Conservation (phyloP, 139 green algal genomes). For the Chlorella sp. region DNA sequence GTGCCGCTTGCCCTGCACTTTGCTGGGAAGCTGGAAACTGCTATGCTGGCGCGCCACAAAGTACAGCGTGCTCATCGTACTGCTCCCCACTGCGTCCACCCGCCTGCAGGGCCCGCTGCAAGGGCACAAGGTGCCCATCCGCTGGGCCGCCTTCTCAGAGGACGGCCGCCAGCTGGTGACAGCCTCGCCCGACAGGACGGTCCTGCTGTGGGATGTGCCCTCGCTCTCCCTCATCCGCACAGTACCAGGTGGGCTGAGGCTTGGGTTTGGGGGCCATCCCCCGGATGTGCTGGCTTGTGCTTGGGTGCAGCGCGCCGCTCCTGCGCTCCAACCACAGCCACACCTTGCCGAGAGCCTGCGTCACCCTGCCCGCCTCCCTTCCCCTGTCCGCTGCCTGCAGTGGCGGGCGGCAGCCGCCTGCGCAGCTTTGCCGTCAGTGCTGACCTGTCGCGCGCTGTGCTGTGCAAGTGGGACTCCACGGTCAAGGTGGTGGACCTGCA, state of each 20-base stretch:
- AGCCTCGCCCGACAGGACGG: slow-evolving; percentile 46
- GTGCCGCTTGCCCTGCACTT: too few species aligned
- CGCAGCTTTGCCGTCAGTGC: slow-evolving; percentile 64
- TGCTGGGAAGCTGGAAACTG: too few species aligned
- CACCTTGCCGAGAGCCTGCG: too few species aligned
- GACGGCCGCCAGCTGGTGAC: slow-evolving; percentile 59
- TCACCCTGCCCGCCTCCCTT: too few species aligned
- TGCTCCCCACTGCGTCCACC: neutral
- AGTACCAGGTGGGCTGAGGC: slow-evolving; percentile 44
- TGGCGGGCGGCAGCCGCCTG: slow-evolving; percentile 65
- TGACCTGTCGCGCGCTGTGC: slow-evolving; percentile 44
- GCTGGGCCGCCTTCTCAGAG: slow-evolving; percentile 42
- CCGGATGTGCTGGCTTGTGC: neutral
- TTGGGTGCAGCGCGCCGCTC: too few species aligned
- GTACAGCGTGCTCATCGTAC: too few species aligned
- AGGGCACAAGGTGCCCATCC: slow-evolving; percentile 44
- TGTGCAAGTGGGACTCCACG: slow-evolving; percentile 74
- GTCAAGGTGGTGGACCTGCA: slow-evolving; percentile 72
- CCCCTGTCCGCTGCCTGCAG: slow-evolving; percentile 24
- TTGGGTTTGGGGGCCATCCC: too few species aligned
- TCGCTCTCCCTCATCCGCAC: slow-evolving; percentile 46
- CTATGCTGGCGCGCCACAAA: too few species aligned
- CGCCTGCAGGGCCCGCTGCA: slow-evolving; percentile 37
- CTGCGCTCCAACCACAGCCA: too few species aligned
- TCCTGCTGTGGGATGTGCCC: slow-evolving; percentile 54